Percentiles rank a stretch among this genome's conserved stretches.
These are phyloP conservation scores for Setaria viridis DNA, from an alignment of 202 grass and related monocot genomes.

Conservation along the genomic window DNA sequence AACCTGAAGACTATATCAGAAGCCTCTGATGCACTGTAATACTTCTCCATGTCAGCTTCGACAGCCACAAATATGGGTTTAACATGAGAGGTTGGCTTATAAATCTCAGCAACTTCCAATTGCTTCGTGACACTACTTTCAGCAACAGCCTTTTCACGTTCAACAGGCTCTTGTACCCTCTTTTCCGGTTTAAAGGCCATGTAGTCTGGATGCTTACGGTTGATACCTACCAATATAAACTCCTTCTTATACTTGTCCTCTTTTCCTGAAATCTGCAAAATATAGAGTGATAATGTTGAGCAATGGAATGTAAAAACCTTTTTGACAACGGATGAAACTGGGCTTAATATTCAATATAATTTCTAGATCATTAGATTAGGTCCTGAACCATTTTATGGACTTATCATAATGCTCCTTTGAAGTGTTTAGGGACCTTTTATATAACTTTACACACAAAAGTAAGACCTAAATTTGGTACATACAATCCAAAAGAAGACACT, in stretches of 20 bases:
- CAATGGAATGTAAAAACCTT: not conserved
- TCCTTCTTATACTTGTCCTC: constrained; percentile 95
- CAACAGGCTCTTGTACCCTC: constrained; percentile 59
- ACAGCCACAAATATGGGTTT: constrained; percentile 84
- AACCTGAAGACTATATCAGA: constrained; percentile 90
- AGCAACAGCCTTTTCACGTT: constrained; percentile 54
- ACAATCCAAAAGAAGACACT: constrained; percentile 1
- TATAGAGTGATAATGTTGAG: constrained; percentile 33
- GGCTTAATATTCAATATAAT: not conserved
- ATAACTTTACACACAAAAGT: not conserved
- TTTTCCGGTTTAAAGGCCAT: constrained; percentile 84
- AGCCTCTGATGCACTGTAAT: constrained; percentile 82
- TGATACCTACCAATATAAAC: constrained; percentile 63
- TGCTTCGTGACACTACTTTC: constrained; percentile 63
- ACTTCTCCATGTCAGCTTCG: constrained; percentile 75
- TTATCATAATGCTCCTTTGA: not conserved
- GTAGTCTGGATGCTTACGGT: constrained; percentile 73
- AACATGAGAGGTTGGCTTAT: constrained; percentile 85
- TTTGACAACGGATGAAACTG: not conserved
- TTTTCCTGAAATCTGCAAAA: constrained; percentile 77
- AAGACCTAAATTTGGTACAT: constrained; percentile 6
- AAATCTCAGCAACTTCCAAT: constrained; percentile 81
- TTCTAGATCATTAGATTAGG: not conserved
- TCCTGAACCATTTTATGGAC: not conserved
- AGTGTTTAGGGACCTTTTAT: constrained; percentile 1